Base-by-base conservation (phyloP, 1,139 yeast species). In the Hansenula anomala region DNA sequence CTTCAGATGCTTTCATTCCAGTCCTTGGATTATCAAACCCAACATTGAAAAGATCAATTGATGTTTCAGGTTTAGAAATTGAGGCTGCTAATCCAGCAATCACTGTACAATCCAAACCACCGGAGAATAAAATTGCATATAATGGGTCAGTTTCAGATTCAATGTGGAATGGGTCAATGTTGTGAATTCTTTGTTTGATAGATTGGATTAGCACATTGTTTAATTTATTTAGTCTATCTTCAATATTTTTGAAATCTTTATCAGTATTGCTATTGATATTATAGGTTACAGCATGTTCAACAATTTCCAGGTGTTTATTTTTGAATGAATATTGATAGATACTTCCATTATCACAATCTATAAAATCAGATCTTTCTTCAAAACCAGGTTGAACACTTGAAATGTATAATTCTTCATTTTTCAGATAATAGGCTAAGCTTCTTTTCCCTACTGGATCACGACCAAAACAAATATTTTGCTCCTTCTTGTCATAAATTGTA, bases 11-110 rank as follows among this genome's bases (percentile, higher is more conserved):
- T n/a, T 52, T 40, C 25, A 75, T 62, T 1, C 77, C 75, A 0
- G 90, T 80, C 40, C 98, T 70, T n/a, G 90, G 92, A 51, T 90
- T 92, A 47, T 86, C 92, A 60, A 92, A 92, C 0, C 96, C 95
- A 4, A 94, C 98, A 40, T 92, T 90, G n/a, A 94, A 58, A n/a
- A 92, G 66, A 56, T 92, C 97, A 9, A 83, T 66, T 0, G 49
- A 50, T 1, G 64, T 56, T 4, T 52, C 58, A 0, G 43, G 33
- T 6, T 36, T n/a, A 22, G 60, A 40, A 28, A 53, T 14, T 36
- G 45, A 34, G 42, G 72, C 61, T 51, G 64, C 42, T 36, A 65
- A 27, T 15, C 70, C 66, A 17, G 95, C 89, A 13, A 92, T 54
- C 1, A 92, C 63, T 0, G 97, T 83, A 57, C 98, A 92, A 54